Conservation (phyloP, 2,329 filamentous ascomycete genomes). For the Calonectria crousiana region DNA sequence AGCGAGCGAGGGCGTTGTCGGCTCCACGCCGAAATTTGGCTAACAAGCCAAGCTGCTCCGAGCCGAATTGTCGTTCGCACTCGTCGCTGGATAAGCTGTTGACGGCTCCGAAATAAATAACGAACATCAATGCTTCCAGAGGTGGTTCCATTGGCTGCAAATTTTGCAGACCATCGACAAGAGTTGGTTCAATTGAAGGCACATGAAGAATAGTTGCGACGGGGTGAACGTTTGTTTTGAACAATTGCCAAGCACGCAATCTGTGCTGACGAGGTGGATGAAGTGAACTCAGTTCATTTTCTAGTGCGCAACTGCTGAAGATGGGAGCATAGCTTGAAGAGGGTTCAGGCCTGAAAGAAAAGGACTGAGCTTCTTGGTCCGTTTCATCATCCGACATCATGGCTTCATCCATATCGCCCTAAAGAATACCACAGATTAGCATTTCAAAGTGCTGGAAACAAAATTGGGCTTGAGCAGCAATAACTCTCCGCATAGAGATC, state of each 20-base stretch:
- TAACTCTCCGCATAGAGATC: background rate
- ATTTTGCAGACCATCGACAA: slow-evolving; percentile 9
- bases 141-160: slow-evolving; percentile 6
- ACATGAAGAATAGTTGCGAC: slow-evolving; percentile 20
- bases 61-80: slow-evolving; percentile 8
- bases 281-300: background rate
- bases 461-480: background rate
- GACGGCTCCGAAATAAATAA: slow-evolving; percentile 18
- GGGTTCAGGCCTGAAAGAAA: background rate
- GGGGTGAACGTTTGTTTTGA: slow-evolving; percentile 24
- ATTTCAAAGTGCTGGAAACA: background rate
- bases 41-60: slow-evolving; percentile 1
- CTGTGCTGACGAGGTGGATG: slow-evolving; percentile 13
- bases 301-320: slow-evolving; percentile 17
- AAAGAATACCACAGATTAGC: background rate
- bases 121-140: slow-evolving; percentile 17
- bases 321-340: slow-evolving; percentile 18
- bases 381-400: slow-evolving; percentile 14
- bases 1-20: slow-evolving; percentile 18
- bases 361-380: background rate
- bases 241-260: slow-evolving; percentile 19
- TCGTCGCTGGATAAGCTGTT: slow-evolving; percentile 16
- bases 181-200: slow-evolving; percentile 19
- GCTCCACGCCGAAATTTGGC: slow-evolving; percentile 14
- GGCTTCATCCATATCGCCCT: slow-evolving; percentile 11